Percentiles rank a stretch among this genome's conserved stretches.
These are phyloP conservation scores for Lasiosphaeria hispida DNA, from an alignment of 495 filamentous ascomycete genomes.

Conservation along the genomic window DNA sequence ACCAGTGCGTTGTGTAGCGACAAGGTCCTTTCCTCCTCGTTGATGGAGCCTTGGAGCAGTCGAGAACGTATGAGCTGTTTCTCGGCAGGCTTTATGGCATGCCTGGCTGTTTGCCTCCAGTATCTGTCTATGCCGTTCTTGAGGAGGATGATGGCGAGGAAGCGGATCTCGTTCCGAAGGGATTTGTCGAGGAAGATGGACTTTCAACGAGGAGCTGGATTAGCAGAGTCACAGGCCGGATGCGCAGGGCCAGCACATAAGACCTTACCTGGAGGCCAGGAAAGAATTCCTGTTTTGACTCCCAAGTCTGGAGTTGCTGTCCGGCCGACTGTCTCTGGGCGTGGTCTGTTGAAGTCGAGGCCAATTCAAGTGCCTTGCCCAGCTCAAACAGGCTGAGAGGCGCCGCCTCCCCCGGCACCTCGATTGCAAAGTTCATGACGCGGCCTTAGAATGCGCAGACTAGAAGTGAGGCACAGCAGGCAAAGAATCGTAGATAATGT, in stretches of 20 bases:
- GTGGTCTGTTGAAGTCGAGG: slow-evolving; percentile 71
- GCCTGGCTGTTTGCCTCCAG: slow-evolving; percentile 73
- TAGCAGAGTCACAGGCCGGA: background rate
- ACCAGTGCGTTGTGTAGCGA: slow-evolving; percentile 85
- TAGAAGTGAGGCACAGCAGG: too few relatives aligned
- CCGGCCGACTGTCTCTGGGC: slow-evolving; percentile 75
- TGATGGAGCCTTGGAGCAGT: slow-evolving; percentile 66
- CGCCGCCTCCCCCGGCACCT: slow-evolving; percentile 51
- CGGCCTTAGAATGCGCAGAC: too few relatives aligned
- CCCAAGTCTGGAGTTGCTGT: slow-evolving; percentile 84
- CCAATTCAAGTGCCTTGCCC: slow-evolving; percentile 65
- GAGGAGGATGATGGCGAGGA: slow-evolving; percentile 87
- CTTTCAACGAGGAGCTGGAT: slow-evolving; percentile 35
- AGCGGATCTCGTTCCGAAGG: slow-evolving; percentile 70
- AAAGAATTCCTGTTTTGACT: slow-evolving; percentile 71
- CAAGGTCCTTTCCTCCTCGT: slow-evolving; percentile 69
- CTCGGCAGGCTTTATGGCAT: slow-evolving; percentile 69
- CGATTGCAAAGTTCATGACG: slow-evolving; percentile 53
- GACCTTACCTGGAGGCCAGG: slow-evolving; percentile 68
- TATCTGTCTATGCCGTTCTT: slow-evolving; percentile 95
- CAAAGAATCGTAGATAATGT: too few relatives aligned
- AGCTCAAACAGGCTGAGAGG: slow-evolving; percentile 64
- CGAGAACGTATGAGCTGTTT: slow-evolving; percentile 71
- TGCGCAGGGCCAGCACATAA: background rate
- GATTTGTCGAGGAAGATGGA: slow-evolving; percentile 74